Evolutionary conservation across 805 yeast genomes (phyloP).

Genomic region (Candida krabiensis): DNA sequence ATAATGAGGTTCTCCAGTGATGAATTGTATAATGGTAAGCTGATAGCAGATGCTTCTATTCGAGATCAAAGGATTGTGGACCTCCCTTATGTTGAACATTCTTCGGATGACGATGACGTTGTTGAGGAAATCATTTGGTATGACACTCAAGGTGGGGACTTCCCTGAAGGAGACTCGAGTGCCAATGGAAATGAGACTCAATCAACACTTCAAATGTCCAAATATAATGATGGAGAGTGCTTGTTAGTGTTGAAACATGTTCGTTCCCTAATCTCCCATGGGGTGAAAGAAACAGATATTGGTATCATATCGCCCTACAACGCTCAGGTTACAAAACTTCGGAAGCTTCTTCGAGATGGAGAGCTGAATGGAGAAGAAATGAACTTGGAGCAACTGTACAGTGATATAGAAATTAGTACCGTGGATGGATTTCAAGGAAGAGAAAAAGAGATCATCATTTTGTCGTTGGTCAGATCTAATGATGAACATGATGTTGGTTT

Average conservation of each 20-base stretch:
- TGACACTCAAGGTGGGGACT: constrained; percentile 91
- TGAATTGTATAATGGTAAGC: constrained; percentile 59
- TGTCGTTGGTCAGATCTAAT: constrained; percentile 83
- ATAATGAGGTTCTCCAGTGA: constrained; percentile 80
- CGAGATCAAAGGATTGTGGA: constrained; percentile 52
- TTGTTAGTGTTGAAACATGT: constrained; percentile 60
- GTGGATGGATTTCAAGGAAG: constrained; percentile 98
- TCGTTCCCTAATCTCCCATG: constrained; percentile 43
- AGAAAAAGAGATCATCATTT: constrained; percentile 83
- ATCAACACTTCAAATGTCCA: constrained; percentile 46
- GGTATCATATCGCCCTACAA: constrained; percentile 91
- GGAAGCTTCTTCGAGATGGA: constrained; percentile 40
- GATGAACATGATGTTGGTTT: constrained; percentile 74
- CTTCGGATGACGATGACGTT: constrained; percentile 54
- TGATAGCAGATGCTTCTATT: constrained; percentile 64
- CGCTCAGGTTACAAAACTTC: constrained; percentile 75
- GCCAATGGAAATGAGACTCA: constrained; percentile 24
- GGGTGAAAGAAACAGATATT: constrained; percentile 56
- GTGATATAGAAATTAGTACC: constrained; percentile 73
- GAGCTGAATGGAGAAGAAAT: constrained; percentile 9
- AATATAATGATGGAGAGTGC: constrained; percentile 77
- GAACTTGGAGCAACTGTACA: constrained; percentile 22
- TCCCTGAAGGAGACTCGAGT: constrained; percentile 58
- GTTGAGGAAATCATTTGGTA: constrained; percentile 68
- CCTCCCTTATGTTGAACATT: constrained; percentile 39